A percentile compares a stretch with the other conserved stretches of the same genome.
phyloP scores from a whole-genome alignment of 78 protist species.

The Andalucia godoyi region DNA sequence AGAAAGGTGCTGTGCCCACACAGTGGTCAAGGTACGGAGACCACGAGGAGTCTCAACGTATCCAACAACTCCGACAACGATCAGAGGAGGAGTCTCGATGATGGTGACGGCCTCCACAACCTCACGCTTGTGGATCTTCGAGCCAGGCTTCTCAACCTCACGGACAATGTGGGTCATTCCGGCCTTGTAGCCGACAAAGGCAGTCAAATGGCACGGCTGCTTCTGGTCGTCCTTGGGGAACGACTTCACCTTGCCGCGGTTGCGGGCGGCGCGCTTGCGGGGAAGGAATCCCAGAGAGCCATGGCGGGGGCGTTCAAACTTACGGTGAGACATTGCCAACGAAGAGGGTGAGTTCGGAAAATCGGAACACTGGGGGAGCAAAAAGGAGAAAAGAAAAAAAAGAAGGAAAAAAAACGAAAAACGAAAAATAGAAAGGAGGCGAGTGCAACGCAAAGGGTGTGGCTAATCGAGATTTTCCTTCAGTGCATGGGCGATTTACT shows the following conservation, averaged over 20 bases:
- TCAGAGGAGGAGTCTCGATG: slow-evolving; percentile 97
- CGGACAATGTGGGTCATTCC: slow-evolving; percentile 99
- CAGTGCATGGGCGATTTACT: too few relatives aligned
- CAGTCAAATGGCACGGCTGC: background rate
- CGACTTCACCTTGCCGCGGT: slow-evolving; percentile 74
- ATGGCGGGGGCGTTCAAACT: slow-evolving; percentile 96
- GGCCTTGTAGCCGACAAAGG: slow-evolving; percentile 98
- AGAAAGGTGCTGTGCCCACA: slow-evolving; percentile 92
- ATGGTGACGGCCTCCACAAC: slow-evolving; percentile 98
- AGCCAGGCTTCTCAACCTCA: slow-evolving; percentile 89
- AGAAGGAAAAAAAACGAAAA: too few relatives aligned
- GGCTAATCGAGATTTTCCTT: too few relatives aligned
- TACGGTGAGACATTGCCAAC: slow-evolving; percentile 58
- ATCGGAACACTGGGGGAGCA: background rate
- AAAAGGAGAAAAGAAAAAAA: too few relatives aligned
- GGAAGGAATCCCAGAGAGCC: slow-evolving; percentile 99
- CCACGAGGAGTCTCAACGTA: slow-evolving; percentile 94
- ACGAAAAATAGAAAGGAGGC: too few relatives aligned
- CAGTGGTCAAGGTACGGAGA: slow-evolving; percentile 94
- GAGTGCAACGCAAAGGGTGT: too few relatives aligned
- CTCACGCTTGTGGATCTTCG: slow-evolving; percentile 95
- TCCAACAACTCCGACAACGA: slow-evolving; percentile 97
- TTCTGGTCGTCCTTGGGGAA: slow-evolving; percentile 96
- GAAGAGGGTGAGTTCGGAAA: background rate
- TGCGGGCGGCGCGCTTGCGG: slow-evolving; percentile 85